Evolutionary conservation across 2,329 filamentous ascomycete species (phyloP).

Genomic region (Colletotrichum endophyticum): DNA sequence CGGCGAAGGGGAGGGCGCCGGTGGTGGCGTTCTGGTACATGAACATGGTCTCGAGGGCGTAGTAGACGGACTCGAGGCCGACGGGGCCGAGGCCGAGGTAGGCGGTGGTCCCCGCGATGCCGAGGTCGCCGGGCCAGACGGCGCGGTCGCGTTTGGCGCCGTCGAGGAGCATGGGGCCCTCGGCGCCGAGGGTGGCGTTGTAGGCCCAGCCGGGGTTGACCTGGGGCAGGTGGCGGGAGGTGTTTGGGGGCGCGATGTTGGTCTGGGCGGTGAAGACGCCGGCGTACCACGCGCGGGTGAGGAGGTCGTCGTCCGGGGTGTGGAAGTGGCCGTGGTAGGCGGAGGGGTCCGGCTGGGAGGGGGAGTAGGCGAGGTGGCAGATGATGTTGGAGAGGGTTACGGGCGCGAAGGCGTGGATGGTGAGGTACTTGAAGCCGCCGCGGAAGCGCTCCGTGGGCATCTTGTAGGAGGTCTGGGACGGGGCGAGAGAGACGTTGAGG

Average conservation of each 20-base stretch:
- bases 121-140: slow-evolving; percentile 64
- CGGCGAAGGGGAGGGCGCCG: slow-evolving; percentile 26
- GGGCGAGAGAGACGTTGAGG: slow-evolving; percentile 22
- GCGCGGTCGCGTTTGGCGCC: slow-evolving; percentile 60
- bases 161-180: slow-evolving; percentile 43
- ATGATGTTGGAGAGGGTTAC: slow-evolving; percentile 29
- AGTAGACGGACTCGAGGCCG: slow-evolving; percentile 47
- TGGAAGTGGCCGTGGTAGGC: slow-evolving; percentile 51
- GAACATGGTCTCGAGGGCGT: slow-evolving; percentile 49
- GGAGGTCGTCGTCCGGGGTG: slow-evolving; percentile 41
- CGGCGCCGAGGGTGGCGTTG: slow-evolving; percentile 35
- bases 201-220: slow-evolving; percentile 43
- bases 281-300: slow-evolving; percentile 52
- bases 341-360: slow-evolving; percentile 39
- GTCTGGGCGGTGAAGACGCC: slow-evolving; percentile 42
- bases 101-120: slow-evolving; percentile 54
- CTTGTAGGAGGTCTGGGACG: not conserved
- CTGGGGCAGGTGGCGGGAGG: slow-evolving; percentile 37
- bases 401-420: slow-evolving; percentile 28
- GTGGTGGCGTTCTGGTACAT: slow-evolving; percentile 33
- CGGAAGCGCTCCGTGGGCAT: slow-evolving; percentile 37
- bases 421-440: slow-evolving; percentile 50
- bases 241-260: slow-evolving; percentile 32
- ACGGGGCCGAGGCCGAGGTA: slow-evolving; percentile 55
- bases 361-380: slow-evolving; percentile 33